A percentile compares a stretch with the other conserved stretches of the same genome.
phyloP scores from a whole-genome alignment of 495 filamentous ascomycete species.

The Delitschia confertaspora region DNA sequence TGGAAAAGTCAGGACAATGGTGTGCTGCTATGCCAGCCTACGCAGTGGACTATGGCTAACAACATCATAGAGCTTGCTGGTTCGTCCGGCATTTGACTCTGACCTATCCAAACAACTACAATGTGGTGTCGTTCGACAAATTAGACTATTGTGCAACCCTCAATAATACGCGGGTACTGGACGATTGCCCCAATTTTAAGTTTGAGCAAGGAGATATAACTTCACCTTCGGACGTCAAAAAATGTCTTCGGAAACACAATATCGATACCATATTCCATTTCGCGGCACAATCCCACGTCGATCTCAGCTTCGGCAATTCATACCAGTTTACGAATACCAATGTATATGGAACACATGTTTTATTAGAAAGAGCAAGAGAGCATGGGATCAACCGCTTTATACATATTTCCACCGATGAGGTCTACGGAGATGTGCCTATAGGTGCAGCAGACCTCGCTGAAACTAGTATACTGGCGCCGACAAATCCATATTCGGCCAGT shows the following conservation, averaged over 20 bases:
- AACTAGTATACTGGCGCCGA: constrained; percentile 53
- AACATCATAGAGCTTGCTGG: constrained; percentile 52
- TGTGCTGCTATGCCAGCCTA: background rate
- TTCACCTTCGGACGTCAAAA: constrained; percentile 50
- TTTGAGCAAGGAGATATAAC: constrained; percentile 67
- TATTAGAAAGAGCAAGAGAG: constrained; percentile 59
- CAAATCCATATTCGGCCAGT: constrained; percentile 68
- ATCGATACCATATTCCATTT: constrained; percentile 73
- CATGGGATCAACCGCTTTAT: constrained; percentile 57
- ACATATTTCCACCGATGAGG: constrained; percentile 69
- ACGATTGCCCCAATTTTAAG: constrained; percentile 56
- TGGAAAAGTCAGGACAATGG: constrained; percentile 1
- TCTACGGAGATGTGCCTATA: constrained; percentile 62
- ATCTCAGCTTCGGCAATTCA: constrained; percentile 63
- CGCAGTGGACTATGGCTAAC: too few species aligned
- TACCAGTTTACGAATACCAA: constrained; percentile 63
- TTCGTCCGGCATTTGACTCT: constrained; percentile 59
- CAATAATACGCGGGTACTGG: constrained; percentile 57
- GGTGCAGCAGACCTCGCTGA: constrained; percentile 55
- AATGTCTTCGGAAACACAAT: constrained; percentile 49
- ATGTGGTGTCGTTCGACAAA: constrained; percentile 68
- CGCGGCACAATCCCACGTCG: constrained; percentile 66
- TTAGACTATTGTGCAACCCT: constrained; percentile 64
- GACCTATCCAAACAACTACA: constrained; percentile 59
- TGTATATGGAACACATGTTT: constrained; percentile 63